phyloP scores from a whole-genome alignment of 306 rosid genomes.

The Pyrus betulifolia region DNA sequence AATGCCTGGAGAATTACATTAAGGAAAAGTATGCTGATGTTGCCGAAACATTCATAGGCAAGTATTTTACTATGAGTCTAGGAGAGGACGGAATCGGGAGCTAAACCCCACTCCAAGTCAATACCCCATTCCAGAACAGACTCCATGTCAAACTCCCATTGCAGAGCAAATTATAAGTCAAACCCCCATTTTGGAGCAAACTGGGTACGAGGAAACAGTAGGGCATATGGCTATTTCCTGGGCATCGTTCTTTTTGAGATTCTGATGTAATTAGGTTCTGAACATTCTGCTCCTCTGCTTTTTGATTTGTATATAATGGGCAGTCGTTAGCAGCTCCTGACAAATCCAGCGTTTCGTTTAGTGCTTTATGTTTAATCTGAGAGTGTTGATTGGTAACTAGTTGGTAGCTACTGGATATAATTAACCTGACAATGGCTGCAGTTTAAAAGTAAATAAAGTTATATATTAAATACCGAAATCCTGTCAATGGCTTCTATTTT shows the following conservation, averaged over 20 bases:
- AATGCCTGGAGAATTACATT: constrained; percentile 55
- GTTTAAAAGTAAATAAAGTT: too few species aligned
- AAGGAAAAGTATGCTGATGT: constrained; percentile 50
- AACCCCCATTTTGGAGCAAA: constrained; percentile 6
- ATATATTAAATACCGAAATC: not conserved
- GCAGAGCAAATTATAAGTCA: not conserved
- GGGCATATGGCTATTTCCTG: not conserved
- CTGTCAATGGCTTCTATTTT: not conserved
- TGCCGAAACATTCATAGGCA: constrained; percentile 49
- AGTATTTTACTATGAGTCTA: constrained; percentile 37
- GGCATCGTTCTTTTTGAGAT: not conserved
- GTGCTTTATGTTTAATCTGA: not conserved
- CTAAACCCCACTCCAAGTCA: constrained; percentile 6
- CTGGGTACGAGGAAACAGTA: constrained; percentile 14
- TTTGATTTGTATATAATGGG: constrained; percentile 33
- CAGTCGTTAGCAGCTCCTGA: constrained; percentile 15
- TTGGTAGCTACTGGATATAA: not conserved
- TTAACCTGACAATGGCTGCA: not conserved
- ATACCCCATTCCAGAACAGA: not conserved
- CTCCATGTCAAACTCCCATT: not conserved
- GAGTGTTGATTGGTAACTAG: not conserved
- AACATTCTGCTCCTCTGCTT: constrained; percentile 13
- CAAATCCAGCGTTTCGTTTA: not conserved
- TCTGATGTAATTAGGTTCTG: not conserved
- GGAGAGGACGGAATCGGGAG: constrained; percentile 31